Base-by-base conservation (phyloP, 2,329 filamentous ascomycete species). In the Elsinoe australis region DNA sequence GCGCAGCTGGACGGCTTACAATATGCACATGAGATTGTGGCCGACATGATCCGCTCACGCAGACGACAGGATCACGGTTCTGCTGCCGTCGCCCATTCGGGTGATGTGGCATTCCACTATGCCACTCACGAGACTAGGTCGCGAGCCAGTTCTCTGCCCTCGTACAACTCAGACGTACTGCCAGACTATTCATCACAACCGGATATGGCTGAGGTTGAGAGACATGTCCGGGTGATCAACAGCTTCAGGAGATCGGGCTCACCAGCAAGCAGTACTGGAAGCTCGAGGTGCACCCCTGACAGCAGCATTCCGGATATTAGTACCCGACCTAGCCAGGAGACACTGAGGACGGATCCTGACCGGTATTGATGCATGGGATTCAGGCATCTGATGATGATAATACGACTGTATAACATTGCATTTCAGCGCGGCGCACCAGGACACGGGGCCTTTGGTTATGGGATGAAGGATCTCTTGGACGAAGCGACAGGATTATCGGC, bases 11-110 rank as follows among this genome's bases (percentile, higher is more conserved):
- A 70, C 10, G 70, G 72, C 39, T 61, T 80, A 15, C 64, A 73
- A 24, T 64, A 69, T 14, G 74, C 74, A 1, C 71, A 76, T 41
- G 69, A 73, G 44, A 70, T 76, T 19, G 75, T 79, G 1, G 63
- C 51, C 39, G 61, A 53, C 19, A 51, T 64, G 21, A 56, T 64
- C 21, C 47, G 33, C 19, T 39, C 10, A 34, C 10, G 54, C 56
- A 21, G 34, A 56, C 58, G 62, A 55, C 59, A 67, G 60, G 60
- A 65, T 51, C 14, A 32, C 53, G n/a, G 28, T 35, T 26, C 53
- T 41, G 31, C 54, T 50, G 6, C 32, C 49, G 53, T 57, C 31
- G 54, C 57, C 12, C 18, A 31, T 17, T 15, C n/a, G n/a, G 39
- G 7, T 12, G 39, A 44, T 28, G 14, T 44, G 4, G 26, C 15